Evolutionary conservation across 352 stramenopile species (phyloP), one percentile per base, ranked within the genome.

Genomic region (Pythium angustatum): DNA sequence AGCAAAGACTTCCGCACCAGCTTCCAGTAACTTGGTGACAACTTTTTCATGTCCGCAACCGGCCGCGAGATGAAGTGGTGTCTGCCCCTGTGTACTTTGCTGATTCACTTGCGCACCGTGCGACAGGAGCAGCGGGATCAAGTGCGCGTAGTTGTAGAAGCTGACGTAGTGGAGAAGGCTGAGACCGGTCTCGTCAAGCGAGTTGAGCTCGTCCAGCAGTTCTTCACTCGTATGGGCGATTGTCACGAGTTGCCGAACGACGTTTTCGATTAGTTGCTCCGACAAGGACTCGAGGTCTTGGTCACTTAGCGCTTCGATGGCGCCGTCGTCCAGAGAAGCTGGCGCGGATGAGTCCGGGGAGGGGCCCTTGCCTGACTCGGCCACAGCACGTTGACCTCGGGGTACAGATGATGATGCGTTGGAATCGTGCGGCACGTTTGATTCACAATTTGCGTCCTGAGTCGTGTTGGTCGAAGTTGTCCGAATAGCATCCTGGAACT

Each of bases 151-250:
- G 56, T 94, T 93, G 76, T 95, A 96, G 55, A 94, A 94, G 62
- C 87, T 91, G 73, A 94, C 85, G 45, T 95, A 96, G 54, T 96
- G 88, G n/a, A 96, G 74, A 47, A 96, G 65, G 58, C 85, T 95
- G 52, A 96, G 71, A 0, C 88, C 88, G 5, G 85, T 83, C 60
- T 96, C 88, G 49, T 96, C 88, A 6, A 96, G 75, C 3, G 86
- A 94, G 53, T 96, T 95, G 31, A 95, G 79, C 64, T 96, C 87
- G 22, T 94, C 85, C 5, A 95, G 68, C 3, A 96, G 54, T 24
- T 96, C 86, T 66, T 92, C 78, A 24, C 75, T 93, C 1, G 83
- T 91, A 41, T 92, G 80, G 0, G 85, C 85, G 11, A 96, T 66
- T 3, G 83, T 87, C 17, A 96, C 78, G 41, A 96, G 77, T 49